Evolutionary conservation across 139 green algal species (phyloP).

Genomic region (Dunaliella primolecta): DNA sequence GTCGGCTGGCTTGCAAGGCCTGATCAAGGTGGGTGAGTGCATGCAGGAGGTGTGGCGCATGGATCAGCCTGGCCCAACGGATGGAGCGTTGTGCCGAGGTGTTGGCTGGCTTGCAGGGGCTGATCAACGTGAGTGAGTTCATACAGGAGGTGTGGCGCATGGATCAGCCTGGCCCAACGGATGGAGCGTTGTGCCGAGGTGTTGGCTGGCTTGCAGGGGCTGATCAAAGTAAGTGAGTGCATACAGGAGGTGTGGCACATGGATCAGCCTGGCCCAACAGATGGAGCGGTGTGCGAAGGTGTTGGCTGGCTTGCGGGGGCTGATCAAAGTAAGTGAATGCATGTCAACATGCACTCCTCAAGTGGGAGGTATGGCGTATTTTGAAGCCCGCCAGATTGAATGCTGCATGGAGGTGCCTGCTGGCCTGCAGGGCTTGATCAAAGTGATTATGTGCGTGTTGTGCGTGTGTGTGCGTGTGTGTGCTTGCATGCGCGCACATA

Average conservation of each 20-base stretch:
- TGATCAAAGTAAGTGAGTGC: background rate
- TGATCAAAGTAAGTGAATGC: background rate
- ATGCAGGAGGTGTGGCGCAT: too few species aligned
- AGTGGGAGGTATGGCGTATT: too few species aligned
- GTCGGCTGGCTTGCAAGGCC: background rate
- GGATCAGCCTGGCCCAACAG: background rate
- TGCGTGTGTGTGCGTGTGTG: too few species aligned
- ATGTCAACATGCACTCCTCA: too few species aligned
- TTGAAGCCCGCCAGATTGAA: too few species aligned
- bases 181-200: background rate
- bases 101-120: background rate
- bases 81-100: background rate
- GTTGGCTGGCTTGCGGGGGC: background rate
- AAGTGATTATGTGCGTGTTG: too few species aligned
- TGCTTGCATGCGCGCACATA: too few species aligned
- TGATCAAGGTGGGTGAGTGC: background rate
- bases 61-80: background rate
- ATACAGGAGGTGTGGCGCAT: too few species aligned
- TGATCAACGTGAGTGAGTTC: background rate
- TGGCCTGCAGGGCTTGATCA: too few species aligned
- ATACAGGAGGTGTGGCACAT: too few species aligned
- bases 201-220: background rate
- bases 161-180: background rate
- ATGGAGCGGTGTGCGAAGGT: background rate
- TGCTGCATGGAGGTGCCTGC: too few species aligned